phyloP scores from a whole-genome alignment of 805 yeast species.

The Metschnikowia anglica region DNA sequence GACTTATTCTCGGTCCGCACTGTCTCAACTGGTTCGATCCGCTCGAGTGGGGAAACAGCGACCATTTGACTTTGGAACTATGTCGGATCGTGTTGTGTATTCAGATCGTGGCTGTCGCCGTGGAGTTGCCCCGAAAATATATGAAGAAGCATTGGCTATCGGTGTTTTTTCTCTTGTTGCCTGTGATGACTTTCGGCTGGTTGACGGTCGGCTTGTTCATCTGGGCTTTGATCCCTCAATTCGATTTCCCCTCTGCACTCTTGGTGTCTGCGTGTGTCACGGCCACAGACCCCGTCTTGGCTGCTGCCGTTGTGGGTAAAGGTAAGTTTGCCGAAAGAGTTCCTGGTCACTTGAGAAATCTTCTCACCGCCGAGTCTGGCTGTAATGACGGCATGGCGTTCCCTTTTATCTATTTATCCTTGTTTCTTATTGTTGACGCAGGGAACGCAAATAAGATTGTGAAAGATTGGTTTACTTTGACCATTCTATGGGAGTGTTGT shows the following conservation, averaged over 20 bases:
- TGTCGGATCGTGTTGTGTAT: slow-evolving; percentile 80
- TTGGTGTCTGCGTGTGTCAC: slow-evolving; percentile 85
- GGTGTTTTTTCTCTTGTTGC: slow-evolving; percentile 69
- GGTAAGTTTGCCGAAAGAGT: slow-evolving; percentile 89
- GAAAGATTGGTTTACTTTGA: slow-evolving; percentile 75
- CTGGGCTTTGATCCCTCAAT: slow-evolving; percentile 72
- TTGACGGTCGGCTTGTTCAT: slow-evolving; percentile 74
- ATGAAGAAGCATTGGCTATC: slow-evolving; percentile 83
- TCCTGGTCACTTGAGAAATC: slow-evolving; percentile 86
- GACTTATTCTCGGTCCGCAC: slow-evolving; percentile 86
- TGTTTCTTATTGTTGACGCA: slow-evolving; percentile 63
- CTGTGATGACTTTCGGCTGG: slow-evolving; percentile 93
- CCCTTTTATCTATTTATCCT: slow-evolving; percentile 75
- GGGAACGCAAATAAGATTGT: slow-evolving; percentile 68
- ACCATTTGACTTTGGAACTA: slow-evolving; percentile 76
- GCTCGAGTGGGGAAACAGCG: slow-evolving; percentile 79
- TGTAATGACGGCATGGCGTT: slow-evolving; percentile 97
- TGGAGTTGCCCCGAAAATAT: slow-evolving; percentile 85
- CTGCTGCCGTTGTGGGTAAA: slow-evolving; percentile 93
- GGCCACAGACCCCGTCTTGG: slow-evolving; percentile 93
- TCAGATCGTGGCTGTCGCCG: slow-evolving; percentile 93
- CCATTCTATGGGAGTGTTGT: slow-evolving; percentile 77
- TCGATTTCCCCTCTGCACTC: slow-evolving; percentile 69
- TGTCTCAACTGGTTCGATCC: slow-evolving; percentile 84
- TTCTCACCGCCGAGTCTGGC: slow-evolving; percentile 82